Evolutionary conservation across 768 basidiomycete species (phyloP).

Genomic region (Mrakia blollopis): DNA sequence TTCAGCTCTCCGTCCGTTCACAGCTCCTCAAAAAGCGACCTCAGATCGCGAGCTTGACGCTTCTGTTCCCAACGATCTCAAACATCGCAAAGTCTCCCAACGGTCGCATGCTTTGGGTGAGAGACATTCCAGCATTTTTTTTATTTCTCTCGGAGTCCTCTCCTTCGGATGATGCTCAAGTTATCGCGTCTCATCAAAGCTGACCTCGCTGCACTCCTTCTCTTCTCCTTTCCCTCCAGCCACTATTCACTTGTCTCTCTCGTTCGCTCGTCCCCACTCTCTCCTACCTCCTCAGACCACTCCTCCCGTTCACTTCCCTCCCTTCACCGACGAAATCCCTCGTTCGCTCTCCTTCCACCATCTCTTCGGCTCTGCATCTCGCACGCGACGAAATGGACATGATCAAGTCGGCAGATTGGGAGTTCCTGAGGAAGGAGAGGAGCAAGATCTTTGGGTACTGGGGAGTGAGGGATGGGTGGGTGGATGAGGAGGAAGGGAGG

Average conservation of each 20-base stretch:
- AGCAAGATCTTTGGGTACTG: slow-evolving; percentile 55
- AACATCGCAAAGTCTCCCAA: slow-evolving; percentile 63
- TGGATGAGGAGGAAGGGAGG: slow-evolving; percentile 16
- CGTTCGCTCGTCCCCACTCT: slow-evolving; percentile 47
- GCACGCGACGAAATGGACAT: slow-evolving; percentile 64
- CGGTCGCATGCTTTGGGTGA: slow-evolving; percentile 56
- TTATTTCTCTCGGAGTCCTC: no score
- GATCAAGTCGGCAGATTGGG: slow-evolving; percentile 55
- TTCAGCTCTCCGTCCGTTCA: not conserved
- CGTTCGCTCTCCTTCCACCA: slow-evolving; percentile 52
- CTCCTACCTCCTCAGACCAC: slow-evolving; percentile 52
- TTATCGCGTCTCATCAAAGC: not conserved
- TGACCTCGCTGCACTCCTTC: not conserved
- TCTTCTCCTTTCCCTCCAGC: slow-evolving; percentile 33
- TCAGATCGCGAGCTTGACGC: slow-evolving; percentile 50
- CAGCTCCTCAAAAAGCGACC: slow-evolving; percentile 55
- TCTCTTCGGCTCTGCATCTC: slow-evolving; percentile 58
- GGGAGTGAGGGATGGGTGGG: slow-evolving; percentile 42
- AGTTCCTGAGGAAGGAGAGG: slow-evolving; percentile 45
- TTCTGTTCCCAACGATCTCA: slow-evolving; percentile 67
- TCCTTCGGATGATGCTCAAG: not conserved
- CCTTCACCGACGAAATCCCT: slow-evolving; percentile 43
- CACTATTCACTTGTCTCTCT: slow-evolving; percentile 47
- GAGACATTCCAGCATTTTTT: no score
- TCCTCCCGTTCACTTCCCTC: slow-evolving; percentile 47